Conservation (phyloP, 768 basidiomycete species). For the Naganishia antarctica region DNA sequence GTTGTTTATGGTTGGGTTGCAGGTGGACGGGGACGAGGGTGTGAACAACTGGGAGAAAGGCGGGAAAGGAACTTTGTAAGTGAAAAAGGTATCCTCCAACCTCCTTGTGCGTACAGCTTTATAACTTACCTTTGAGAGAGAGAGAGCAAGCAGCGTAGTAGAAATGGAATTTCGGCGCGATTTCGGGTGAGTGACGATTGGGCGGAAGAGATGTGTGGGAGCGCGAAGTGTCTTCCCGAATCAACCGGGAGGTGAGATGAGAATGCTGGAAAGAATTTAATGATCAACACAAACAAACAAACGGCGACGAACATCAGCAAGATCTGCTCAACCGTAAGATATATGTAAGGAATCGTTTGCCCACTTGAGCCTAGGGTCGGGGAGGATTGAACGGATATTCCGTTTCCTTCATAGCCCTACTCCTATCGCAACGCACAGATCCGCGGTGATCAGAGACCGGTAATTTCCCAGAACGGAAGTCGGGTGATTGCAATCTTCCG, state of each 20-base stretch:
- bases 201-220: background rate
- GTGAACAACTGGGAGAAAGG: constrained; percentile 7
- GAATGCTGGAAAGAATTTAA: background rate
- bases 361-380: background rate
- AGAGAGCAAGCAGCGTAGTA: background rate
- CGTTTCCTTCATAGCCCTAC: background rate
- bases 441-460: constrained; percentile 8
- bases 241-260: constrained; percentile 14
- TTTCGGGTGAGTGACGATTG: constrained; percentile 17
- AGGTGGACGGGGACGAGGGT: background rate
- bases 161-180: background rate
- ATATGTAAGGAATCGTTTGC: background rate
- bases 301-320: background rate
- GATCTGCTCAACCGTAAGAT: background rate
- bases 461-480: constrained; percentile 19
- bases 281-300: constrained; percentile 14
- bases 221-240: background rate
- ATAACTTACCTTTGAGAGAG: background rate
- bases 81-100: constrained; percentile 15
- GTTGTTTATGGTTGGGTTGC: background rate
- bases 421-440: constrained; percentile 5
- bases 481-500: constrained; percentile 13
- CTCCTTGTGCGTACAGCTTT: background rate
- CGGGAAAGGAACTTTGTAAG: constrained; percentile 5
- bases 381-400: background rate